Base-by-base conservation (phyloP, 1,284 basidiomycete species). In the Pisolithus thermaeus region DNA sequence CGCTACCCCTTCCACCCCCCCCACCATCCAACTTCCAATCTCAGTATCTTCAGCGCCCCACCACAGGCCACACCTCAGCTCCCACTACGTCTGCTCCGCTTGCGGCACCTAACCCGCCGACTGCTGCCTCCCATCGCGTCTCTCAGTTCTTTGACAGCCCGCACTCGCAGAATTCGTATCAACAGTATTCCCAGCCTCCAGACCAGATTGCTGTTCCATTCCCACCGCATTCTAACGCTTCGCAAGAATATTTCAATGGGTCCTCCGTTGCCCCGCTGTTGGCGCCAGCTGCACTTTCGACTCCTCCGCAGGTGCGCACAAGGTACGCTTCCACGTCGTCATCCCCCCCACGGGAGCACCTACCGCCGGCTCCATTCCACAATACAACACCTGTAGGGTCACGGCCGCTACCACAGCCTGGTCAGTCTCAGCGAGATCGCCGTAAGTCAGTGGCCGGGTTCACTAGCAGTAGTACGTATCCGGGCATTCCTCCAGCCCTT, bases 351-450 rank as follows among this genome's bases (percentile, higher is more conserved):
- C 61, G 63, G 36, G 67, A 66, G 18, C 52, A 51, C 4, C 61
- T 65, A 2, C 64, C 67, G 6, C 59, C 65, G 14, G 65, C 68
- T 37, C 60, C 64, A 39, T 61, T 63, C 46, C 70, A 64, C 16
- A 70, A 62, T 44, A 70, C 27, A 23, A 61, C 57, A 7, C 53
- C 65, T 37, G 63, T 60, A 3, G 70, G 72, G 12, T 83, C 82
- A 18, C 73, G 83, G 46, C 84, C 83, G 18, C 66, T 86, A 11
- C 83, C 84, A 20, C 72, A 68, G 41, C 70, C 70, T 27, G 65
- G 63, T 38, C 67, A 68, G 32, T 55, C 50, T 35, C 67, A 64
- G 37, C 56, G 66, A 32, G 69, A 68, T 39, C 59, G 69, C 45
- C 61, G 70, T 18, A 64, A 69, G 37, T 66, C 71, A 7, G 69